Evolutionary conservation across 805 yeast genomes (phyloP).

Genomic region (Saccharomycopsis selenospora): DNA sequence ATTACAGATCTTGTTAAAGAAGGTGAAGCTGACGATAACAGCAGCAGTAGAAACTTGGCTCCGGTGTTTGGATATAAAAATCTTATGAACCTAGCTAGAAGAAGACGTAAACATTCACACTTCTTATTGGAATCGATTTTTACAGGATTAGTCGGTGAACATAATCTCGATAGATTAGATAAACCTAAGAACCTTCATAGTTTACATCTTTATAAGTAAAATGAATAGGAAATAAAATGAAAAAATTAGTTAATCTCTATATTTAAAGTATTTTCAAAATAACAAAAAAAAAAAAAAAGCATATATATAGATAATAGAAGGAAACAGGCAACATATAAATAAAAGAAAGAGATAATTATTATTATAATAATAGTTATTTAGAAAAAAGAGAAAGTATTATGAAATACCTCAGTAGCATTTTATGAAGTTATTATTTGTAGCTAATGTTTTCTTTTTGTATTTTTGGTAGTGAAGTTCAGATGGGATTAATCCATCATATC

Average conservation of each 20-base stretch:
- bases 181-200: not conserved
- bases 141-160: conserved; percentile 2
- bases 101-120: not conserved
- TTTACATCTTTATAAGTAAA: not conserved
- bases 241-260: no score
- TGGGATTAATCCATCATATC: conserved; percentile 19
- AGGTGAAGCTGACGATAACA: not conserved
- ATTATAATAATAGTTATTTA: no score
- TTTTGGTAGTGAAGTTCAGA: not conserved
- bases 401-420: not conserved
- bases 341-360: no score
- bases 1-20: not conserved
- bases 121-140: conserved; percentile 3
- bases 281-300: no score
- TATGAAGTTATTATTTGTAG: not conserved
- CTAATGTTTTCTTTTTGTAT: not conserved
- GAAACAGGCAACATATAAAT: no score
- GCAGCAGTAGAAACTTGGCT: no score
- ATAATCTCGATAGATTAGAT: not conserved
- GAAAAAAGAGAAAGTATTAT: no score
- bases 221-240: no score
- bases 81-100: not conserved
- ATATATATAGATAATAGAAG: no score
- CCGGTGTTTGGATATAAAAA: conserved; percentile 1
- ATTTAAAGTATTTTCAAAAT: no score